These are phyloP conservation scores for Trametes punicea DNA, from an alignment of 768 basidiomycete species.

Conservation along the genomic window DNA sequence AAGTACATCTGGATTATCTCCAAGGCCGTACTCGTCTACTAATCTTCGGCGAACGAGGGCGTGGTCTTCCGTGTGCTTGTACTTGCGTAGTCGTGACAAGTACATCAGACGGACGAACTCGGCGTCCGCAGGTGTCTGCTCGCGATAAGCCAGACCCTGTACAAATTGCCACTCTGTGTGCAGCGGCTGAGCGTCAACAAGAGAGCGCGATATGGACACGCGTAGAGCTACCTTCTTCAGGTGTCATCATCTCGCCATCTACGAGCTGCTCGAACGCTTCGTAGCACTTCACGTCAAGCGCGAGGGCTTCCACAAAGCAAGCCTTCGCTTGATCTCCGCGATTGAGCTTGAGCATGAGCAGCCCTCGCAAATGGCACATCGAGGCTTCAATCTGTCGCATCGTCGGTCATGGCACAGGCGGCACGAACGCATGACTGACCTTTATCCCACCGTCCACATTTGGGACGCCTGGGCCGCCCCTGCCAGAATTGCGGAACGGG, in stretches of 20 bases:
- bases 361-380: constrained; percentile 91
- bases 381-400: constrained; percentile 83
- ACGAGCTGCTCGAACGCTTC: constrained; percentile 91
- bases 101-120: constrained; percentile 93
- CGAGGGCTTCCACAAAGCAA: constrained; percentile 93
- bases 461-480: constrained; percentile 67
- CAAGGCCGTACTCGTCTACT: constrained; percentile 77
- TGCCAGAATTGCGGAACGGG: constrained; percentile 71
- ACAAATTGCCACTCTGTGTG: constrained; percentile 92
- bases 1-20: constrained; percentile 90
- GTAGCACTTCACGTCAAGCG: constrained; percentile 94
- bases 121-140: constrained; percentile 85
- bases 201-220: too few relatives aligned
- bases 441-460: constrained; percentile 94
- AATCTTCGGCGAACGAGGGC: constrained; percentile 74
- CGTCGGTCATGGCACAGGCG: background rate
- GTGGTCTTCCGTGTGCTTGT: constrained; percentile 81
- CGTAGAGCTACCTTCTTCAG: constrained; percentile 80
- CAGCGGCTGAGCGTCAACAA: too few relatives aligned
- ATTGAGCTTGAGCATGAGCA: constrained; percentile 92
- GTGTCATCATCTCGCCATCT: constrained; percentile 92
- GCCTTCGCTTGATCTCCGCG: constrained; percentile 88
- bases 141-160: constrained; percentile 73
- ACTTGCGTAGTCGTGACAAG: constrained; percentile 86
- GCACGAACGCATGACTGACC: constrained; percentile 37